Evolutionary conservation across 495 filamentous ascomycete species (phyloP).

Genomic region (Penicillium paxilli): DNA sequence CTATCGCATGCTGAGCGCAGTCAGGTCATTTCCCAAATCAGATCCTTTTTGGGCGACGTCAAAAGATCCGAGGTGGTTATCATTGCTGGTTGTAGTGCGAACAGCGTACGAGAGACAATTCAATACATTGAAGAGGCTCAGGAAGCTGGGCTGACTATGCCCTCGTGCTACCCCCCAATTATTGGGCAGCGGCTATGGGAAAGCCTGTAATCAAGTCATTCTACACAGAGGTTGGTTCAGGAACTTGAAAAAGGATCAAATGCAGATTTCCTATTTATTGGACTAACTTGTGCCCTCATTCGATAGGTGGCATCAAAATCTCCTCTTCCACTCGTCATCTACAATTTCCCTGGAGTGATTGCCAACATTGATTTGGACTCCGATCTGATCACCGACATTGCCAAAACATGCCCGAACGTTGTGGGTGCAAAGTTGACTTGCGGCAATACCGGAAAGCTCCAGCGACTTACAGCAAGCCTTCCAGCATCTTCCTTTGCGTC

Average conservation of each 20-base stretch:
- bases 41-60: too few species aligned
- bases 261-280: too few species aligned
- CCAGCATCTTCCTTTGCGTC: not conserved
- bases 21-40: not conserved
- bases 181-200: not conserved
- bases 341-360: not conserved
- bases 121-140: not conserved
- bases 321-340: not conserved
- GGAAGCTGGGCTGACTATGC: not conserved
- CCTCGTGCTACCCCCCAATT: not conserved
- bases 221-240: too few species aligned
- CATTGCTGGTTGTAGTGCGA: not conserved
- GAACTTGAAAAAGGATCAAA: too few species aligned
- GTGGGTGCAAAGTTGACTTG: not conserved
- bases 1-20: slow-evolving; percentile 4
- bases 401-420: not conserved
- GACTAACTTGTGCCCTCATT: too few species aligned
- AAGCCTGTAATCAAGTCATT: not conserved
- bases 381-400: not conserved
- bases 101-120: not conserved
- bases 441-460: not conserved
- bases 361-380: not conserved
- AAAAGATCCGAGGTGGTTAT: too few species aligned
- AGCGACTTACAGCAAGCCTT: not conserved
- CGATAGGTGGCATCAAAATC: not conserved